Base-by-base conservation (phyloP, 495 filamentous ascomycete genomes). In the Neurospora sp. region DNA sequence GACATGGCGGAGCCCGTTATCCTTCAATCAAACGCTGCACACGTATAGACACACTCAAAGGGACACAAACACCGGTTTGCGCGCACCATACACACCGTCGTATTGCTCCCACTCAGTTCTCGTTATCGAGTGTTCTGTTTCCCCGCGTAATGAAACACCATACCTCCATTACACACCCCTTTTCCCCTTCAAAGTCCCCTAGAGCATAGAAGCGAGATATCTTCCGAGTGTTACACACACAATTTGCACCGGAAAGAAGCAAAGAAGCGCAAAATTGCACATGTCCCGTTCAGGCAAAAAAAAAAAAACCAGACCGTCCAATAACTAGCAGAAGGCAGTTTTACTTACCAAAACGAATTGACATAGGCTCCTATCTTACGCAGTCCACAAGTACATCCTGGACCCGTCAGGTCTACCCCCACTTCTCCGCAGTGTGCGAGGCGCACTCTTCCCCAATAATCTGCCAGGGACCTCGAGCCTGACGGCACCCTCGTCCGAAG, bases 391-490 rank as follows among this genome's bases (percentile, higher is more conserved):
- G 70, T 84, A 88, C 77, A 79, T 96, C 72, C 83, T 92, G 35
- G 88, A 89, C 82, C 87, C 92, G 70, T 82, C 86, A 72, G 85
- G 89, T 76, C 85, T 96, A 70, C 92, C 93, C 81, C 86, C 88
- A 75, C 84, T 94, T 72, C 90, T 98, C 74, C 88, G 89, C 78
- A 87, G 86, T 72, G 85, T 89, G 76, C 90, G 95, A 79, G 87
- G 86, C 69, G 86, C 90, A 71, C 82, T 97, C 59, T 97, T 97
- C 79, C 94, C 94, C 38, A 88, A 90, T 83, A 94, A 96, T 82
- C 81, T 88, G 72, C 85, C 83, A 73, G 87, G 83, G 42, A 78
- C 81, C 14, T 78, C 85, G 72, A 82, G 79, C 70, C 79, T 87
- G 71, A 74, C 82, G 37, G 76, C 85, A 38, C 86, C 87, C 71